Conservation (phyloP, 2,329 filamentous ascomycete species). For the Fragosphaeria purpurea region DNA sequence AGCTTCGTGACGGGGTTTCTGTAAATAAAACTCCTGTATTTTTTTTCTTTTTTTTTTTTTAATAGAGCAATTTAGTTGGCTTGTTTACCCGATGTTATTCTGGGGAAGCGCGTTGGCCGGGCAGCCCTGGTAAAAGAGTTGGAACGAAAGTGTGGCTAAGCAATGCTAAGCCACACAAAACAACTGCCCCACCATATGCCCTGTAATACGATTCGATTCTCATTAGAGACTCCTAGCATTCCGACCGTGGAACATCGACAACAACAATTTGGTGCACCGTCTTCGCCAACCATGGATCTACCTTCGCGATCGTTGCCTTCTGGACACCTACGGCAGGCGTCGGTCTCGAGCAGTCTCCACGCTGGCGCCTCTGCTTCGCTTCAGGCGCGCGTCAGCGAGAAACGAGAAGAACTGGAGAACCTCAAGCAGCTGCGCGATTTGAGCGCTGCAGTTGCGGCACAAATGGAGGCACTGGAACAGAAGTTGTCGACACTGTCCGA, state of each 20-base stretch:
- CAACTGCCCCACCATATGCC: conserved; percentile 2
- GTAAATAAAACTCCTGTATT: too few relatives aligned
- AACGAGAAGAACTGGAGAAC: conserved; percentile 73
- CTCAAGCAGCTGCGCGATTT: conserved; percentile 69
- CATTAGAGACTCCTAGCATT: too few relatives aligned
- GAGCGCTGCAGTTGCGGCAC: conserved; percentile 65
- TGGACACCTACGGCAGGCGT: conserved; percentile 57
- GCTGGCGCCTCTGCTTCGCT: conserved; percentile 56
- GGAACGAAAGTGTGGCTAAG: conserved; percentile 7
- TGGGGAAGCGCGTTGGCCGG: conserved; percentile 11
- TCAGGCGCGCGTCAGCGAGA: conserved; percentile 70
- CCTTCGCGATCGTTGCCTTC: conserved; percentile 35
- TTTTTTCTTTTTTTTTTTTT: not conserved
- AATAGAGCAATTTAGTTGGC: not conserved
- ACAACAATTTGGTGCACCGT: too few relatives aligned
- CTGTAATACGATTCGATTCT: too few relatives aligned
- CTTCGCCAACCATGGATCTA: conserved; percentile 9
- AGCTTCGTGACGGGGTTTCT: not conserved
- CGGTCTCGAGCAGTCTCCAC: conserved; percentile 32
- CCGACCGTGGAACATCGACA: too few relatives aligned
- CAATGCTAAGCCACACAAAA: conserved; percentile 8
- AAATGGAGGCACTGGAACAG: conserved; percentile 74
- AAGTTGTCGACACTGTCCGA: conserved; percentile 69
- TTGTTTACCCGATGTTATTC: conserved; percentile 12
- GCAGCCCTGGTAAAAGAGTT: conserved; percentile 8